Conservation (phyloP, 2,329 filamentous ascomycete genomes). For the Penicillium fuscoglaucum region DNA sequence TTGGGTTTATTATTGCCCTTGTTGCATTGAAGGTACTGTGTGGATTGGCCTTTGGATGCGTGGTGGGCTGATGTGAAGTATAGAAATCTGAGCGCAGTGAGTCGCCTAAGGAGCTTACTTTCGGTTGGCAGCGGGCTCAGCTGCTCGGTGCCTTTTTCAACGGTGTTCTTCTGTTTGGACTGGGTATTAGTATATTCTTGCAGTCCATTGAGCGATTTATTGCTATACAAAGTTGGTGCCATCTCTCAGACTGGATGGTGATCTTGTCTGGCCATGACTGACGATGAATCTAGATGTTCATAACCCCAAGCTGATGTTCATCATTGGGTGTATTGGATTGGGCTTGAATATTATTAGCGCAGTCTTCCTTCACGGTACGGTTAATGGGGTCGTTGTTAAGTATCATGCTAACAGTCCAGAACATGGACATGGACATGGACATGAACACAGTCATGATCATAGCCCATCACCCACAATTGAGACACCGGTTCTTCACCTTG, state of each 20-base stretch:
- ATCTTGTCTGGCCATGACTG: background rate
- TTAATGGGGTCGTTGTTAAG: background rate
- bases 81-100: constrained; percentile 59
- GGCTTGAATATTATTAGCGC: constrained; percentile 67
- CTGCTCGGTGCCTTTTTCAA: constrained; percentile 79
- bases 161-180: constrained; percentile 69
- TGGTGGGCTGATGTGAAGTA: background rate
- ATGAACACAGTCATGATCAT: constrained; percentile 9
- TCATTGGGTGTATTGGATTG: constrained; percentile 68
- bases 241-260: background rate
- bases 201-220: constrained; percentile 66
- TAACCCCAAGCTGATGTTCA: constrained; percentile 65
- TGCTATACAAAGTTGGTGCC: constrained; percentile 30
- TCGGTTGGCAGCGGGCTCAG: constrained; percentile 75
- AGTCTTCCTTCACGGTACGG: constrained; percentile 62
- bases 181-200: constrained; percentile 70
- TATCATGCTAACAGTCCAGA: constrained; percentile 16
- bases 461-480: constrained; percentile 10
- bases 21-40: constrained; percentile 58
- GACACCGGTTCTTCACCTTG: constrained; percentile 7
- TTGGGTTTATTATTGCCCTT: constrained; percentile 68
- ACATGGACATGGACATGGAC: constrained; percentile 22
- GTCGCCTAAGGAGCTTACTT: constrained; percentile 62
- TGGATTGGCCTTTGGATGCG: background rate
- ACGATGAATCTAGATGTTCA: constrained; percentile 54